Evolutionary conservation across 2,329 filamentous ascomycete genomes (phyloP).

Genomic region (Fusarium sterilihyphosum): DNA sequence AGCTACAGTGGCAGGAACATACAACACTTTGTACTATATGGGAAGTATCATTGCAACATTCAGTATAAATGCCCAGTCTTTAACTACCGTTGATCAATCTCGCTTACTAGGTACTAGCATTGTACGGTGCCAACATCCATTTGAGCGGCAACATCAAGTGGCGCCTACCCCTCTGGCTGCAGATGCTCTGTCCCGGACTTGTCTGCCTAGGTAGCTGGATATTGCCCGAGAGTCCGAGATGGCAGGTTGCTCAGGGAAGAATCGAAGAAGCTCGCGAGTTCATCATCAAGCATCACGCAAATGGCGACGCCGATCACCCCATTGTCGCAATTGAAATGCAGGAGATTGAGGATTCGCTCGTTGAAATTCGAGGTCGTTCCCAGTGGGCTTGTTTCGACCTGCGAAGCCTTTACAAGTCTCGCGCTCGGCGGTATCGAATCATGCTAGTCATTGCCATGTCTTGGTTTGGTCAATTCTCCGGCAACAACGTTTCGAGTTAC

Average conservation of each 20-base stretch:
- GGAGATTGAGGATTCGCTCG: not conserved
- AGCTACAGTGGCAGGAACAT: not conserved
- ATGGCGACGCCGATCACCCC: not conserved
- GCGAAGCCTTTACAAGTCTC: not conserved
- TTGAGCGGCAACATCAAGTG: not conserved
- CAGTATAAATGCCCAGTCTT: rapidly evolving
- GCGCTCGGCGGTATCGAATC: not conserved
- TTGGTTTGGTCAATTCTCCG: not conserved
- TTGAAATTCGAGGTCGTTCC: not conserved
- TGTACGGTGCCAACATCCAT: not conserved
- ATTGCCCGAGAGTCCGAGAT: not conserved
- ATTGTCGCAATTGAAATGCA: not conserved
- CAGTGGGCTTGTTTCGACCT: not conserved
- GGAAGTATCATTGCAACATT: not conserved
- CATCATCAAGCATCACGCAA: not conserved
- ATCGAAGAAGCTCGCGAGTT: not conserved
- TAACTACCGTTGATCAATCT: rapidly evolving
- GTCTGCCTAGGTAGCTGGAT: not conserved
- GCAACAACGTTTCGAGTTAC: not conserved
- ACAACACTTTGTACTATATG: not conserved
- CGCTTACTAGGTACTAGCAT: not conserved
- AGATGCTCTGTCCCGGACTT: not conserved
- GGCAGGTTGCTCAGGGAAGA: not conserved
- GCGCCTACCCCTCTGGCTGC: not conserved
- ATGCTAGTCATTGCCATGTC: not conserved